Base-by-base conservation (phyloP, 1,284 basidiomycete species). In the Abortiporus biennis region DNA sequence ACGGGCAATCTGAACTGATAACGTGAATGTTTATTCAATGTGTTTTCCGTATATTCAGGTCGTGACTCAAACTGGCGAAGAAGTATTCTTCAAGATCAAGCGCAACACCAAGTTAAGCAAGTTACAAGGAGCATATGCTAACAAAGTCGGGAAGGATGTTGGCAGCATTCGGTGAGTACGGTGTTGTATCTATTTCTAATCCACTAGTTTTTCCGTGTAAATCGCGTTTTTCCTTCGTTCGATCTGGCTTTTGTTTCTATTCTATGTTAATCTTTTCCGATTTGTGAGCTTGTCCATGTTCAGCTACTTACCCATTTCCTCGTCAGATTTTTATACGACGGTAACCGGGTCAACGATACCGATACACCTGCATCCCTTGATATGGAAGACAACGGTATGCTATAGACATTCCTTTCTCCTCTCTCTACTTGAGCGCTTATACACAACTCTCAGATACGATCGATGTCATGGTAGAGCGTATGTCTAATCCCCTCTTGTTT, bases 61-160 rank as follows among this genome's bases (percentile, higher is more conserved):
- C 42, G 77, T 86, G 38, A 84, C 79, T 46, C 77, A 85, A 29
- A 66, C 74, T 17, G 88, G 90, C 37, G 87, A 94, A 45, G 92
- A 97, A 63, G 91, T 96, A 33, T 96, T 92, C 68, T 97, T 97
- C 79, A 97, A 97, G 77, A 96, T 97, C 69, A 96, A 96, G 72
- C 81, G 86, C 55, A 91, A 80, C 59, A 96, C 93, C 37, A 93
- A 89, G 73, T 69, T 96, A 49, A 89, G 83, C 71, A 97, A 97
- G 72, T 78, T 97, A 20, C 84, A 94, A 68, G 84, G 79, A 52
- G 93, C 93, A 19, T 97, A 97, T 66, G 93, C 93, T 42, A 81
- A 76, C 61, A 92, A 94, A 61, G 92, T 96, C 34, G 93, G 92
- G 50, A 94, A 94, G 67, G 88, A 92, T 52, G 84, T 90, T 13